Conservation (phyloP, 352 stramenopile species). For the Globisporangium uncinulatum region DNA sequence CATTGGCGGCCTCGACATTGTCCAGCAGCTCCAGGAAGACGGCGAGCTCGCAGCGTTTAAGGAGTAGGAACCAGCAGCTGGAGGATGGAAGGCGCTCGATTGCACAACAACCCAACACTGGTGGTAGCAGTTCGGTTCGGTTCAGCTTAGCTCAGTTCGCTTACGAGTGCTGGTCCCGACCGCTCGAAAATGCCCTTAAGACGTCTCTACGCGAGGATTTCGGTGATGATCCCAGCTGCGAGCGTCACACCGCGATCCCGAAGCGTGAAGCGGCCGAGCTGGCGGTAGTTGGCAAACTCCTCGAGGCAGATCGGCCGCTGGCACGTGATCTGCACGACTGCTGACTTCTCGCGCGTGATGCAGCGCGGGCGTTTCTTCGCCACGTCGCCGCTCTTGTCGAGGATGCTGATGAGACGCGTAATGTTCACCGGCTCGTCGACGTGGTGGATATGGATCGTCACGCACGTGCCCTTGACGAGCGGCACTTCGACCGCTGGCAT, state of each 20-base stretch:
- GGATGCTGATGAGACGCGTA: slow-evolving; percentile 68
- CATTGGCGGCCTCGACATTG: slow-evolving; percentile 96
- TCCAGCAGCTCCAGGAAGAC: slow-evolving; percentile 93
- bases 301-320: slow-evolving; percentile 76
- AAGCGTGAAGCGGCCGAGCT: slow-evolving; percentile 80
- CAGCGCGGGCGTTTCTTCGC: slow-evolving; percentile 82
- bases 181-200: no score
- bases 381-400: slow-evolving; percentile 67
- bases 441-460: slow-evolving; percentile 86
- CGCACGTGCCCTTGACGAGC: slow-evolving; percentile 75
- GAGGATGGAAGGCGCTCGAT: neutral
- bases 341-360: slow-evolving; percentile 79
- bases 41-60: slow-evolving; percentile 79
- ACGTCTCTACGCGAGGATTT: slow-evolving; percentile 54
- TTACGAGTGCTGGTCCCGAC: no score
- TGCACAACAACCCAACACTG: no score
- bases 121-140: no score
- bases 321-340: slow-evolving; percentile 80
- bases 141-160: no score
- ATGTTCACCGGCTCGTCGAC: slow-evolving; percentile 83
- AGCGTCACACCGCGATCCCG: slow-evolving; percentile 78
- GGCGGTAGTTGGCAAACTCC: slow-evolving; percentile 68
- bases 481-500: slow-evolving; percentile 83
- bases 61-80: slow-evolving; percentile 27
- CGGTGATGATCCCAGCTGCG: slow-evolving; percentile 80